These are phyloP conservation scores for Geotrichum cucujoidarum DNA, from an alignment of 1,139 yeast species.

Conservation along the genomic window DNA sequence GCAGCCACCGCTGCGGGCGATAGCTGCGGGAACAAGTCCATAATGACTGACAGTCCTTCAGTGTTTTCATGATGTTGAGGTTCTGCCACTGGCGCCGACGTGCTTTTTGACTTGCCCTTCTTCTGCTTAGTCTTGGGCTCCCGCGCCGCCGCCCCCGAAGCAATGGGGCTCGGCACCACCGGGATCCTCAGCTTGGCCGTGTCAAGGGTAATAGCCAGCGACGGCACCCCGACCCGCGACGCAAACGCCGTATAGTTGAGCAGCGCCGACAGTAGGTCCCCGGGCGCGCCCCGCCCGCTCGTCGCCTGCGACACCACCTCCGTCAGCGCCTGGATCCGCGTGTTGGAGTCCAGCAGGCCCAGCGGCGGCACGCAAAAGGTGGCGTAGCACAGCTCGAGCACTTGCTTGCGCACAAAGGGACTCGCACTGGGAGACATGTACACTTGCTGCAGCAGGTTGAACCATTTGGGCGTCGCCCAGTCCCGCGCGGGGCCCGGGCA, in stretches of 20 bases:
- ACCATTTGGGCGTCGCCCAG: slow-evolving; percentile 19
- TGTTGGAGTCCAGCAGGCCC: slow-evolving; percentile 16
- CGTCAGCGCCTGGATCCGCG: slow-evolving; percentile 13
- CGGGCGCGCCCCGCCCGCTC: slow-evolving; percentile 15
- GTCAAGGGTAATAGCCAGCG: slow-evolving; percentile 21
- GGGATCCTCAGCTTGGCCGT: slow-evolving; percentile 22
- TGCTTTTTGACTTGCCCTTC: slow-evolving; percentile 1
- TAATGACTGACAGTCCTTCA: slow-evolving; percentile 23
- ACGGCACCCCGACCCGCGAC: slow-evolving; percentile 19
- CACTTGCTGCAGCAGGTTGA: slow-evolving; percentile 7
- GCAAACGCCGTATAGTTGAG: slow-evolving; percentile 17
- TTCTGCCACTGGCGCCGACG: not conserved
- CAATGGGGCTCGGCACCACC: slow-evolving; percentile 10
- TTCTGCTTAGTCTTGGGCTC: not conserved
- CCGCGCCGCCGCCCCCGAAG: not conserved
- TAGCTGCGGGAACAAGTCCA: slow-evolving; percentile 33
- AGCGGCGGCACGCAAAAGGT: slow-evolving; percentile 17
- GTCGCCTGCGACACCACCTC: slow-evolving; percentile 17
- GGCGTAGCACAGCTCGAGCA: slow-evolving; percentile 12
- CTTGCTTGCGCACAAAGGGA: not conserved
- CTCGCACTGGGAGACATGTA: not conserved
- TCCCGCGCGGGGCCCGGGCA: slow-evolving; percentile 18
- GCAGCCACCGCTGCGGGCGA: slow-evolving; percentile 14
- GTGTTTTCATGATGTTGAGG: slow-evolving; percentile 10
- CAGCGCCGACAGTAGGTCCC: slow-evolving; percentile 13